Percentiles rank a stretch among this genome's conserved stretches.
phyloP scores from a whole-genome alignment of 139 green algal species.

The Coelastrella sp. region DNA sequence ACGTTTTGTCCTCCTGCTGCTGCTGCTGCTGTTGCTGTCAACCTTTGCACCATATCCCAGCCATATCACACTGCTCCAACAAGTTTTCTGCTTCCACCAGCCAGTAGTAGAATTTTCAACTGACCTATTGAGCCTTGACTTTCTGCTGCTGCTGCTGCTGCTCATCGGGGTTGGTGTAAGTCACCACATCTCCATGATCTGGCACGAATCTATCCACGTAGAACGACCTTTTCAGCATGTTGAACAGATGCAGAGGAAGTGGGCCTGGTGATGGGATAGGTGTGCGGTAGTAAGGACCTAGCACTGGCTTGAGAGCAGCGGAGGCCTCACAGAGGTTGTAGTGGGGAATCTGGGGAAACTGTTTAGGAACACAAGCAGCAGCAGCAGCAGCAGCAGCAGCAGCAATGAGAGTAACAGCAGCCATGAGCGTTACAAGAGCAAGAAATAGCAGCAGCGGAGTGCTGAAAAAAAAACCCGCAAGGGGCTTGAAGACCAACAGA shows the following conservation, averaged over 20 bases:
- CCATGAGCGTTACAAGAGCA: background rate
- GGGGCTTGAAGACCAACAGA: too few species aligned
- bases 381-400: slow-evolving; percentile 14
- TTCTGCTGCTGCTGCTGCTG: slow-evolving; percentile 26
- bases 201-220: slow-evolving; percentile 86
- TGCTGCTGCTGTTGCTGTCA: background rate
- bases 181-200: slow-evolving; percentile 55
- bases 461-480: too few species aligned
- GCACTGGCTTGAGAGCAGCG: slow-evolving; percentile 82
- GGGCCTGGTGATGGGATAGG: slow-evolving; percentile 50
- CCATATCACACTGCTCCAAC: background rate
- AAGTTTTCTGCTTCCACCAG: background rate
- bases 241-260: slow-evolving; percentile 86
- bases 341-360: slow-evolving; percentile 88
- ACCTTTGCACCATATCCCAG: background rate
- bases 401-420: background rate
- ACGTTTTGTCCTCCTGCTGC: background rate
- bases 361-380: too few species aligned
- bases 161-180: slow-evolving; percentile 26
- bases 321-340: slow-evolving; percentile 94
- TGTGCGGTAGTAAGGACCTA: slow-evolving; percentile 89
- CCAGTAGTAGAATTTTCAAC: background rate
- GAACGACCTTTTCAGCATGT: slow-evolving; percentile 82
- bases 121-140: background rate
- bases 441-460: background rate